Conservation (phyloP, 2,329 filamentous ascomycete species). For the Venturia carpophila region DNA sequence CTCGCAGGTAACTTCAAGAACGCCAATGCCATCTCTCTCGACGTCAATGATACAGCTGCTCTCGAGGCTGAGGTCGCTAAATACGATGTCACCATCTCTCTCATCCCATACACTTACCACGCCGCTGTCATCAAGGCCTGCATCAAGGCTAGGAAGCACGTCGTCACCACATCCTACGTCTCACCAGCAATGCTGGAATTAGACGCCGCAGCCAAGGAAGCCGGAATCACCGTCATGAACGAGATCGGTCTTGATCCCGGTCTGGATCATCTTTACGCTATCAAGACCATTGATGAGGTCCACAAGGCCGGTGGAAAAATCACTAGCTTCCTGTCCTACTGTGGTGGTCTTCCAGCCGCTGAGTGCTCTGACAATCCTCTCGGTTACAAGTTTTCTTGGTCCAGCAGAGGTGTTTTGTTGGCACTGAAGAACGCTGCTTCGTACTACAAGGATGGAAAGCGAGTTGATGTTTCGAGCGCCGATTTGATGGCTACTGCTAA, state of each 20-base stretch:
- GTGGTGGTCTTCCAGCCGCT: slow-evolving; percentile 61
- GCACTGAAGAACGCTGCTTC: slow-evolving; percentile 80
- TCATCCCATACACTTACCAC: slow-evolving; percentile 92
- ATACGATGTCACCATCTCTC: slow-evolving; percentile 60
- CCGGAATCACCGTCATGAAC: slow-evolving; percentile 95
- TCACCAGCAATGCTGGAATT: slow-evolving; percentile 89
- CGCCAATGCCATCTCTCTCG: slow-evolving; percentile 69
- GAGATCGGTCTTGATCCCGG: slow-evolving; percentile 76
- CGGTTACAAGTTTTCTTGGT: slow-evolving; percentile 81
- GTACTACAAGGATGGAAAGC: slow-evolving; percentile 71
- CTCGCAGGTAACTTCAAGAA: slow-evolving; percentile 63
- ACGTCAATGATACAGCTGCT: slow-evolving; percentile 67
- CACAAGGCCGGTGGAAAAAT: slow-evolving; percentile 83
- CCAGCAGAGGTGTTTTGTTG: slow-evolving; percentile 74
- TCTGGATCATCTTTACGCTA: slow-evolving; percentile 69
- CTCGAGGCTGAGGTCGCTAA: slow-evolving; percentile 75
- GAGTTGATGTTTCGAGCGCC: slow-evolving; percentile 47
- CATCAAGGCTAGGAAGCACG: slow-evolving; percentile 89
- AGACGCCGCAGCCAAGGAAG: slow-evolving; percentile 72
- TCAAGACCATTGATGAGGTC: slow-evolving; percentile 84
- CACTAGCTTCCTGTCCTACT: slow-evolving; percentile 72
- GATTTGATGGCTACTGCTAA: slow-evolving; percentile 83
- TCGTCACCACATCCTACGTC: slow-evolving; percentile 91
- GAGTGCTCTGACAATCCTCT: slow-evolving; percentile 81
- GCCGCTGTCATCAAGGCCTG: slow-evolving; percentile 85